Evolutionary conservation across 192 early-diverging fungal species (phyloP).

Genomic region (Coemansia sp.): DNA sequence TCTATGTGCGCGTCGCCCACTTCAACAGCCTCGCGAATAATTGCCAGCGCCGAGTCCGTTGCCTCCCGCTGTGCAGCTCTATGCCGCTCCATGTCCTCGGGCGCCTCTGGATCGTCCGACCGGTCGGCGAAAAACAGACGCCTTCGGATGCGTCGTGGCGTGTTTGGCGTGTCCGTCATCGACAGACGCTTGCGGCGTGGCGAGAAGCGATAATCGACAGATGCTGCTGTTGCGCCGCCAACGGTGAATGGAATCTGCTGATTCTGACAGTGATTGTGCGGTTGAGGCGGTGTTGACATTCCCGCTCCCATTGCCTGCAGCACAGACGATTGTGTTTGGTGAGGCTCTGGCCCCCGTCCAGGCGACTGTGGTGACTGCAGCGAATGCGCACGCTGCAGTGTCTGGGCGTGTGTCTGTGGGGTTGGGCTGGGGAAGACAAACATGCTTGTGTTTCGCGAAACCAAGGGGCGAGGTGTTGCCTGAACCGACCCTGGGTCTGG

Average conservation of each 20-base stretch:
- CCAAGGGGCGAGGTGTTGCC: slow-evolving; percentile 30
- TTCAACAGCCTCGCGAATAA: slow-evolving; percentile 54
- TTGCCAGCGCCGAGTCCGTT: slow-evolving; percentile 19
- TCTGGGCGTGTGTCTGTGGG: slow-evolving; percentile 32
- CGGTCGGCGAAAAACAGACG: slow-evolving; percentile 51
- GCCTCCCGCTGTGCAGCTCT: slow-evolving; percentile 15
- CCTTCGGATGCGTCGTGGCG: slow-evolving; percentile 45
- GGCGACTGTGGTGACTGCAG: slow-evolving; percentile 22
- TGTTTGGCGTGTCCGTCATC: slow-evolving; percentile 11
- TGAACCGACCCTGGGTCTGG: slow-evolving; percentile 5
- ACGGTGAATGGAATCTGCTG: slow-evolving; percentile 4
- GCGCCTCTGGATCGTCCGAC: slow-evolving; percentile 18
- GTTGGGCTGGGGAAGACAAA: slow-evolving; percentile 23
- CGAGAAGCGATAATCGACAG: slow-evolving; percentile 27
- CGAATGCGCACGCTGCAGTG: slow-evolving; percentile 46
- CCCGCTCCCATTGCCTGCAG: neutral
- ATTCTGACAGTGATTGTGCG: neutral
- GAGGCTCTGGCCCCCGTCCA: neutral
- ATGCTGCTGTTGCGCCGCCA: slow-evolving; percentile 1
- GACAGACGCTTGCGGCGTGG: slow-evolving; percentile 35
- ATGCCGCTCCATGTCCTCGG: slow-evolving; percentile 23
- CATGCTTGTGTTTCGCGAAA: slow-evolving; percentile 39
- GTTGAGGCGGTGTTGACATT: neutral
- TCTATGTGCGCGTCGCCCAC: slow-evolving; percentile 46
- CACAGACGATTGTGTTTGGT: neutral